Evolutionary conservation across 139 green algal genomes (phyloP).

Genomic region (Eudorina sp.): DNA sequence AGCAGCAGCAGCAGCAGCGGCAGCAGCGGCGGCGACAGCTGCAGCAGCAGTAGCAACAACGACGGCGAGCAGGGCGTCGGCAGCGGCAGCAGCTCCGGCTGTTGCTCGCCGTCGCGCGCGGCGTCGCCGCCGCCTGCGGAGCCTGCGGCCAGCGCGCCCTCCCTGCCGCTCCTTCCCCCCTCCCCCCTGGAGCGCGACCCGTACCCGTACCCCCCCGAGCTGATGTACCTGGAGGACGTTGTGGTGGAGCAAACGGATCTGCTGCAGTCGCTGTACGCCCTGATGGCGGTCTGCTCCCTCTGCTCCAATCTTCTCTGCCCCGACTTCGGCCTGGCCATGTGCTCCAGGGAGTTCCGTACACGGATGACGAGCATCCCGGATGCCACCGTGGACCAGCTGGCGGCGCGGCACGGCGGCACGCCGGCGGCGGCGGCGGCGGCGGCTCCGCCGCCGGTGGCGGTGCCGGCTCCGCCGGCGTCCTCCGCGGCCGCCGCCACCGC

Average conservation of each 20-base stretch:
- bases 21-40: not conserved
- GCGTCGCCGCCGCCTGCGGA: not conserved
- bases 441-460: not conserved
- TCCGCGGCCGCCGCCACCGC: conserved; percentile 29
- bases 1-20: not conserved
- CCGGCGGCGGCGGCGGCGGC: not conserved
- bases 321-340: conserved; percentile 23
- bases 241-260: conserved; percentile 42
- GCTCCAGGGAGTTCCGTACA: conserved; percentile 9
- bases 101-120: not conserved
- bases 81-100: not conserved
- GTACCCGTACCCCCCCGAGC: conserved; percentile 7
- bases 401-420: not conserved
- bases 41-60: not conserved
- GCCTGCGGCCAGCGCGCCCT: not conserved
- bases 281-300: conserved; percentile 28
- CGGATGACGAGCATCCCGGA: conserved; percentile 10
- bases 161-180: not conserved
- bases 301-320: conserved; percentile 16
- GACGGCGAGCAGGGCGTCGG: not conserved
- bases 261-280: conserved; percentile 29
- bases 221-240: not conserved
- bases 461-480: not conserved
- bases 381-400: not conserved
- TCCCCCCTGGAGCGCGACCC: not conserved